Evolutionary conservation across 2,329 filamentous ascomycete genomes (phyloP), one percentile per base, ranked within the genome.

Genomic region (Phialemoniopsis sp.): DNA sequence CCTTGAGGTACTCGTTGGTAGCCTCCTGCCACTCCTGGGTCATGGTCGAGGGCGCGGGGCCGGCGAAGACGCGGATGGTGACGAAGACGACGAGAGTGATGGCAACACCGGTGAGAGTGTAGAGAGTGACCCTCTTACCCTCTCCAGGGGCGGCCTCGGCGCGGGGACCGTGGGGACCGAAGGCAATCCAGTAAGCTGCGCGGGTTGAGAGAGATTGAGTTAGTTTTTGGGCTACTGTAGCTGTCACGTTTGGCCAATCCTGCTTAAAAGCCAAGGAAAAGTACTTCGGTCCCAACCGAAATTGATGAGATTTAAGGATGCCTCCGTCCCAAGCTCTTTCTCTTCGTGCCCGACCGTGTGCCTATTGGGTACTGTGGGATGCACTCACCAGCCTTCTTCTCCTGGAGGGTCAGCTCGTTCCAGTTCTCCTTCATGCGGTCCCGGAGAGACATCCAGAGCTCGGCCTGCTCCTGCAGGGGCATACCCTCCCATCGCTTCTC

Each of bases 401-500:
- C 93, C 70, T 93, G 86, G 59, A 94, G 54, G 38, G 93, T 96
- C 73, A 98, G 75, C 62, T 97, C 89, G 62, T 85, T 80, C 93
- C 93, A 98, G 76, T 89, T 89, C 57, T 80, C 82, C 87, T 95
- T 96, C 93, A 98, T 98, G 62, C 93, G 86, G 73, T 98, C 93
- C 68, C 93, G 82, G 67, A 98, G 77, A 55, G 86, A 77, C 93
- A 98, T 98, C 93, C 93, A 98, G 57, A 98, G 76, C 64, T 98
- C 93, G 53, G 93, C 93, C 82, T 98, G 93, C 80, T 98, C 93
- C 78, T 95, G 89, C 50, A 93, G 89, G 44, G 91, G 90, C 87
- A 97, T 90, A 49, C 76, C 80, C 76, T 98, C 93, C 93, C 93
- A 98, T 76, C 93, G 80, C 85, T 95, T 96, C 83, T 98, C 93